Evolutionary conservation across 2,329 filamentous ascomycete species (phyloP).

Genomic region (Pseudomassariella vexata): DNA sequence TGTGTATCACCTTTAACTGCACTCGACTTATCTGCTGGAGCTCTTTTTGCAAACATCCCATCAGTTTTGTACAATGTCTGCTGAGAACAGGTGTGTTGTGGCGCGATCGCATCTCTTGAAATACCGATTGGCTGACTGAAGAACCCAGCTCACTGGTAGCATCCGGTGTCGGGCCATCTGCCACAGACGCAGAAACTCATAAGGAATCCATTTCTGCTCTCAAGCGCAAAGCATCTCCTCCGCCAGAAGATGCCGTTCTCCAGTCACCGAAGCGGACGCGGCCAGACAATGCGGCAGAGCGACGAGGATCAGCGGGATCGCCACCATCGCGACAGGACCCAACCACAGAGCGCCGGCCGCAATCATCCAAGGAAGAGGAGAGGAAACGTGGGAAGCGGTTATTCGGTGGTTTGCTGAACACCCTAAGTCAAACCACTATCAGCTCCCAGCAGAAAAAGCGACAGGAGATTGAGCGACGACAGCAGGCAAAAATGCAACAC

Average conservation of each 20-base stretch:
- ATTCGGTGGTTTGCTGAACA: conserved; percentile 76
- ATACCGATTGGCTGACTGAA: no score
- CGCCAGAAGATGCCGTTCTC: conserved; percentile 12
- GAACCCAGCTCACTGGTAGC: conserved; percentile 10
- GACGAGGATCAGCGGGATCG: conserved; percentile 10
- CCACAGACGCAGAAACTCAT: conserved; percentile 9
- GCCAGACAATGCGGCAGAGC: conserved; percentile 11
- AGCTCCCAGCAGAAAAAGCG: conserved; percentile 62
- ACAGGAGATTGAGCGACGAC: conserved; percentile 75
- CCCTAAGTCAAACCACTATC: conserved; percentile 66
- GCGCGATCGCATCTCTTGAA: no score
- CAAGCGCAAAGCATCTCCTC: conserved; percentile 26
- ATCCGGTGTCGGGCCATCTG: conserved; percentile 9
- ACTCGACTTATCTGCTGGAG: no score
- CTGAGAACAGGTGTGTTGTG: no score
- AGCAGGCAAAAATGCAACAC: conserved; percentile 68
- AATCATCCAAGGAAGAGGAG: conserved; percentile 60
- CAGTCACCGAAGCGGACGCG: conserved; percentile 20
- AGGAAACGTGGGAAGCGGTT: conserved; percentile 78
- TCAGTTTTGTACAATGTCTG: no score
- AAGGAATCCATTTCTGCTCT: conserved; percentile 12
- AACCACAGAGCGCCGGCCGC: conserved; percentile 30
- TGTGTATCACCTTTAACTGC: no score
- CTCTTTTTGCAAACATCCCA: no score
- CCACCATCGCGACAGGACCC: conserved; percentile 9